Evolutionary conservation across 176 grass and related monocot species (phyloP).

Genomic region (Guadua angustifolia): DNA sequence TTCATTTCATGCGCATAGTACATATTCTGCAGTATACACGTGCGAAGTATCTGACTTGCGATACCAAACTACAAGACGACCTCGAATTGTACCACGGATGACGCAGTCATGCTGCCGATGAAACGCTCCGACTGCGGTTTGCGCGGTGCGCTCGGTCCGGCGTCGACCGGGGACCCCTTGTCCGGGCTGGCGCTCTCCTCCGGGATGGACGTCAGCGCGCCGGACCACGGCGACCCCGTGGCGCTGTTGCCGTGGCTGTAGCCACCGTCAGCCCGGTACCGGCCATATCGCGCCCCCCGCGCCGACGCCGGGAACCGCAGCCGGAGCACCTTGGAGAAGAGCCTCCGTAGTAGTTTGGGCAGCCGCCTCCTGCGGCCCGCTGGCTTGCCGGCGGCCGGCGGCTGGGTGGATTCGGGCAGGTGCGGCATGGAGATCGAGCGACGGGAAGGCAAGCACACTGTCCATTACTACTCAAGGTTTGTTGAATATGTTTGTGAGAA

Average conservation of each 20-base stretch:
- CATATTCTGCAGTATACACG: background rate
- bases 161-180: background rate
- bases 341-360: constrained; percentile 25
- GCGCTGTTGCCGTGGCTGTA: constrained; percentile 5
- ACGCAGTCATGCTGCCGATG: constrained; percentile 42
- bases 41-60: too few species aligned
- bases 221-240: constrained; percentile 50
- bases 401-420: background rate
- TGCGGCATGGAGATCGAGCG: constrained; percentile 60
- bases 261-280: background rate
- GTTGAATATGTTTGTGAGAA: too few species aligned
- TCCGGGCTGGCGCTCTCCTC: constrained; percentile 49
- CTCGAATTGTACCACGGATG: constrained; percentile 42
- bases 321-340: constrained; percentile 51
- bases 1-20: background rate
- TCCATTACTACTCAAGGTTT: too few species aligned
- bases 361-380: background rate
- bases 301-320: constrained; percentile 28
- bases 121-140: constrained; percentile 54
- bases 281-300: background rate
- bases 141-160: constrained; percentile 17
- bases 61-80: constrained; percentile 43
- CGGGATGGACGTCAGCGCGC: constrained; percentile 53
- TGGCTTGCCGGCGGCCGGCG: background rate
- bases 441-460: constrained; percentile 39